These are phyloP conservation scores for Candida qinlingensis DNA, from an alignment of 805 yeast species.

Conservation along the genomic window DNA sequence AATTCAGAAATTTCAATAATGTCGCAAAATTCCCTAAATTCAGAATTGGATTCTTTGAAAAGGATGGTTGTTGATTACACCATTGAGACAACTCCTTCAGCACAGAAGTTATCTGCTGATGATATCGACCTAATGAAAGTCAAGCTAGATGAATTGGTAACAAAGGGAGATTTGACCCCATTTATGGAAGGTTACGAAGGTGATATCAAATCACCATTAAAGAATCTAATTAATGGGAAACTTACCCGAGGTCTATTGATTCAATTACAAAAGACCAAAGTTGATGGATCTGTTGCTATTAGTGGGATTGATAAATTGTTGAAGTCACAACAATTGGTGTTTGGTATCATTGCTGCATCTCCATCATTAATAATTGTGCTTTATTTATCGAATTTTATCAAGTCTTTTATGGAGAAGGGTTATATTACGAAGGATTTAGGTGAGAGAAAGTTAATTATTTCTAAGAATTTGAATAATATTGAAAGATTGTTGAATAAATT, in stretches of 20 bases:
- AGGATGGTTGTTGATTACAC: conserved; percentile 82
- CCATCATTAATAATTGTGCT: conserved; percentile 66
- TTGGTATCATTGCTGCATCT: conserved; percentile 84
- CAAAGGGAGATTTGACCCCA: conserved; percentile 72
- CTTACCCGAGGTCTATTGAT: conserved; percentile 74
- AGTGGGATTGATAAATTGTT: conserved; percentile 85
- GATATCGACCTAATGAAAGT: conserved; percentile 17
- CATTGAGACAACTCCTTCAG: conserved; percentile 27
- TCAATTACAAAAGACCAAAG: conserved; percentile 94
- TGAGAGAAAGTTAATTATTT: conserved; percentile 28
- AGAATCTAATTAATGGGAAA: conserved; percentile 57
- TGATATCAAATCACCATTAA: conserved; percentile 66
- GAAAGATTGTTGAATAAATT: conserved; percentile 45
- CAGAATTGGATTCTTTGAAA: conserved; percentile 77
- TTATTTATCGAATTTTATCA: conserved; percentile 32
- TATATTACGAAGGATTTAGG: conserved; percentile 19
- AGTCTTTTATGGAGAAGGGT: conserved; percentile 32
- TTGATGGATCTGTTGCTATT: conserved; percentile 87
- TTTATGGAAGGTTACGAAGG: conserved; percentile 77
- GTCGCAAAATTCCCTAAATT: conserved; percentile 69
- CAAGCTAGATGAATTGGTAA: conserved; percentile 43
- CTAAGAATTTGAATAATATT: conserved; percentile 47
- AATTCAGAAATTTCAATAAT: conserved; percentile 67
- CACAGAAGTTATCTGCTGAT: conserved; percentile 18
- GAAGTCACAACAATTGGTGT: conserved; percentile 89